Evolutionary conservation across 2,329 filamentous ascomycete genomes (phyloP).

Genomic region (Exophiala spinifera): DNA sequence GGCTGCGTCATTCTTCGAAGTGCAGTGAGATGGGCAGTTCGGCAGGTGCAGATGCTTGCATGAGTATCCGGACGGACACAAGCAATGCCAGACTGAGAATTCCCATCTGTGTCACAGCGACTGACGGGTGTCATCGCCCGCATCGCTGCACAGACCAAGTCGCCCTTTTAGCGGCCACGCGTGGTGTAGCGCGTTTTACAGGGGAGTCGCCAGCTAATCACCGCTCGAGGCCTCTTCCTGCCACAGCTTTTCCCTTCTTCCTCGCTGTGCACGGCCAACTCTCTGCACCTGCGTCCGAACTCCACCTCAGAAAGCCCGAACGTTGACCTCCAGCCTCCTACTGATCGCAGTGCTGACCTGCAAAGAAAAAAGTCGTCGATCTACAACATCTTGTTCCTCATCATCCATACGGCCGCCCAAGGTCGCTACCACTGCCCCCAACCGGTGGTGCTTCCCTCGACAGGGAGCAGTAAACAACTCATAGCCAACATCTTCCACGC

Average conservation of each 20-base stretch:
- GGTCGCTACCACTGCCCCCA: slow-evolving; percentile 12
- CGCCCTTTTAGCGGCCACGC: not conserved
- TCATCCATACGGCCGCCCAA: slow-evolving; percentile 15
- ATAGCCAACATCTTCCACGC: slow-evolving; percentile 1
- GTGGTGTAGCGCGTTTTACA: not conserved
- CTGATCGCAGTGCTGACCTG: slow-evolving; percentile 17
- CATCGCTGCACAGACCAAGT: not conserved
- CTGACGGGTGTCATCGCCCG: not conserved
- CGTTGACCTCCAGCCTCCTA: slow-evolving; percentile 20
- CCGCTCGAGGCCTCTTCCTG: not conserved
- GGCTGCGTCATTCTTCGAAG: not conserved
- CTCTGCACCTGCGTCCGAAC: slow-evolving; percentile 8
- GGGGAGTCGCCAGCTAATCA: not conserved
- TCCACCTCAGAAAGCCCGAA: slow-evolving; percentile 16
- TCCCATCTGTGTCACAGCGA: too few species aligned
- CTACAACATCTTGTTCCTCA: slow-evolving; percentile 4
- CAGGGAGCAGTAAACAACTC: slow-evolving; percentile 18
- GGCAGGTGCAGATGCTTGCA: too few species aligned
- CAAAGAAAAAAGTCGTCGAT: slow-evolving; percentile 13
- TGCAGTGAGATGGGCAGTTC: not conserved
- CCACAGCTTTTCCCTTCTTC: not conserved
- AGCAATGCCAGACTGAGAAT: too few species aligned
- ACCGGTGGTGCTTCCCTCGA: slow-evolving; percentile 17
- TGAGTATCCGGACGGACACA: too few species aligned
- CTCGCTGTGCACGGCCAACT: not conserved